Percentiles rank a stretch among this genome's conserved stretches.
Evolutionary conservation across 805 yeast species (phyloP).

Genomic region (Ogataea pignaliae): DNA sequence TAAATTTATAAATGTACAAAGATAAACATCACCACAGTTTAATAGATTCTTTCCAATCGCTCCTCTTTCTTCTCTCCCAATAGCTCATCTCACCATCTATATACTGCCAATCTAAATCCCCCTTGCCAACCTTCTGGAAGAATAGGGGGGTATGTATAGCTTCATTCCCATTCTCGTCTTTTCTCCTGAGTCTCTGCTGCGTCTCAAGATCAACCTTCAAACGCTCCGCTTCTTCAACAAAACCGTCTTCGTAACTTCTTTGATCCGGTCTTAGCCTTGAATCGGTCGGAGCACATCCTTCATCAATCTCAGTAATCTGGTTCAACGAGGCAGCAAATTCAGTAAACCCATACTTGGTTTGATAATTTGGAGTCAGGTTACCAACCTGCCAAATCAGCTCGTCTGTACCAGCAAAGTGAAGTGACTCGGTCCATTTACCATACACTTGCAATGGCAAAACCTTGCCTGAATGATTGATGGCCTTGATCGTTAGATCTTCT

Average conservation of each 20-base stretch:
- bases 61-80: slow-evolving; percentile 70
- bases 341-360: slow-evolving; percentile 80
- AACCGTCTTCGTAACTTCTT: slow-evolving; percentile 62
- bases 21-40: slow-evolving; percentile 46
- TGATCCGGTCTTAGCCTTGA: slow-evolving; percentile 89
- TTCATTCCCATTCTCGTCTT: slow-evolving; percentile 43
- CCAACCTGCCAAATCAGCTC: slow-evolving; percentile 68
- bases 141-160: slow-evolving; percentile 53
- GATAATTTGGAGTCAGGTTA: slow-evolving; percentile 50
- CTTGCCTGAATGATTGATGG: slow-evolving; percentile 34
- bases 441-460: slow-evolving; percentile 33
- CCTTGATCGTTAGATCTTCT: slow-evolving; percentile 54
- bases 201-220: slow-evolving; percentile 70
- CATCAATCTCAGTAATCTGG: slow-evolving; percentile 70
- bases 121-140: slow-evolving; percentile 45
- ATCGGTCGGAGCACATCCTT: slow-evolving; percentile 77
- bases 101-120: slow-evolving; percentile 45
- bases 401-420: slow-evolving; percentile 41
- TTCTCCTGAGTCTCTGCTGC: slow-evolving; percentile 73
- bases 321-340: slow-evolving; percentile 77
- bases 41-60: slow-evolving; percentile 55
- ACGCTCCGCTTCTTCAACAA: slow-evolving; percentile 65
- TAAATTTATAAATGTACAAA: not conserved
- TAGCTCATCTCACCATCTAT: slow-evolving; percentile 59
- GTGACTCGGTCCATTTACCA: slow-evolving; percentile 84